phyloP scores from a whole-genome alignment of 495 filamentous ascomycete genomes.

The Neurospora cerealis region DNA sequence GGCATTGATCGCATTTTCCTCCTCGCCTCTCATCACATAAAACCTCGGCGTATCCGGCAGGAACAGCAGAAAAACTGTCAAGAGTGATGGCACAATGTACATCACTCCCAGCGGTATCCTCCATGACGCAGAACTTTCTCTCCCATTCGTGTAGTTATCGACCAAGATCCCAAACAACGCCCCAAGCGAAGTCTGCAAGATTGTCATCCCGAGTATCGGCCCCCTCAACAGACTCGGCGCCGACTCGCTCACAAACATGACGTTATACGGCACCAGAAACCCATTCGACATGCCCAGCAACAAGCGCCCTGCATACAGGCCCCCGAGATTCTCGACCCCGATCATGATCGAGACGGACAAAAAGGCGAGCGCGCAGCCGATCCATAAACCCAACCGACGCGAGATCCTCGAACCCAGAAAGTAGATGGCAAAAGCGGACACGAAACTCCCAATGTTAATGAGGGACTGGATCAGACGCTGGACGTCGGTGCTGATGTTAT shows the following conservation, averaged over 20 bases:
- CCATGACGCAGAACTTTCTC: constrained; percentile 28
- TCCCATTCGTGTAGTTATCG: constrained; percentile 35
- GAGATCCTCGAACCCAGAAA: constrained; percentile 34
- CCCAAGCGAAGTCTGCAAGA: constrained; percentile 41
- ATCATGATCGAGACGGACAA: constrained; percentile 35
- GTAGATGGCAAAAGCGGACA: constrained; percentile 27
- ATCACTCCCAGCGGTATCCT: constrained; percentile 44
- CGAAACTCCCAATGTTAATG: constrained; percentile 31
- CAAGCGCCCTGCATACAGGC: constrained; percentile 34
- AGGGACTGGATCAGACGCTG: constrained; percentile 33
- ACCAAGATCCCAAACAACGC: constrained; percentile 44
- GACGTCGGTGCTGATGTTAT: constrained; percentile 28
- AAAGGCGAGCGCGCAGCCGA: constrained; percentile 27
- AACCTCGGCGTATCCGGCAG: constrained; percentile 48
- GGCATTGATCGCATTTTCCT: constrained; percentile 21
- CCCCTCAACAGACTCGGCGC: constrained; percentile 31
- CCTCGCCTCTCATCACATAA: constrained; percentile 25
- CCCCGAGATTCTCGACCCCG: constrained; percentile 25
- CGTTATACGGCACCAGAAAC: constrained; percentile 36
- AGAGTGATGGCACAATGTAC: constrained; percentile 40
- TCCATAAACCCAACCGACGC: constrained; percentile 35
- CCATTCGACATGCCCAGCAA: constrained; percentile 38
- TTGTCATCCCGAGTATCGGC: constrained; percentile 38
- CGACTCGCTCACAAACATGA: constrained; percentile 33
- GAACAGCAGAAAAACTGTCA: constrained; percentile 38